Base-by-base conservation (phyloP, 495 filamentous ascomycete species). In the Hyaloscypha variabilis region DNA sequence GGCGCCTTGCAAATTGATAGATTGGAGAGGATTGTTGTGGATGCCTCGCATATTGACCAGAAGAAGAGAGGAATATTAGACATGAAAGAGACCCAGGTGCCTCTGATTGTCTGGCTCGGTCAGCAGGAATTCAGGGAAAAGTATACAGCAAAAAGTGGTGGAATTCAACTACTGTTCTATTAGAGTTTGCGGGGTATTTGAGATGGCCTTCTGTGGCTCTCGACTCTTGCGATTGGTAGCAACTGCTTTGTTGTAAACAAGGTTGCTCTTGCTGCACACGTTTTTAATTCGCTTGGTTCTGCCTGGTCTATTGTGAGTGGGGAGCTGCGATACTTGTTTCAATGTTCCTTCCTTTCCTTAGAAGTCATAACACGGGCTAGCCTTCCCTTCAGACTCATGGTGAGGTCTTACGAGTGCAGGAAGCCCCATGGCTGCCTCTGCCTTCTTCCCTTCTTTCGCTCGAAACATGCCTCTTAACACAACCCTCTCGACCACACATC, bases 1-100 rank as follows among this genome's bases (percentile, higher is more conserved):
- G 93, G 87, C 36, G 85, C 87, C 17, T 76, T 98, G 55, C 88
- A 86, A 30, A 63, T 89, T 46, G 81, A 84, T 28, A 82, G 88
- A 34, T 77, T 98, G 36, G 82, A 93, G 74, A 84, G 90, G 63
- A 86, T 99, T 49, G 85, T 97, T 13, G 82, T 98, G 62, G 96
- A 98, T 74, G 90, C 89, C 39, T 97, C 93, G 2, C 87, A 94
- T 70, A 88, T 97, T 67, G 93, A 98, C 73, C 85, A 90, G 73
- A 99, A 99, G 81, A 93, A 96, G 78, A 83, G 93, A 53, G 90
- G 91, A 6, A 87, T 98, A 59, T 86, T 96, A 70, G 96, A 98
- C 66, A 96, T 97, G 90, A 90, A 88, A 69, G 95, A 99, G 60
- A 92, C 90, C 2, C 88, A 90, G 76, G 75, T 90, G 61, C 91